phyloP scores from a whole-genome alignment of 768 basidiomycete genomes.

The Rhodocollybia butyracea region DNA sequence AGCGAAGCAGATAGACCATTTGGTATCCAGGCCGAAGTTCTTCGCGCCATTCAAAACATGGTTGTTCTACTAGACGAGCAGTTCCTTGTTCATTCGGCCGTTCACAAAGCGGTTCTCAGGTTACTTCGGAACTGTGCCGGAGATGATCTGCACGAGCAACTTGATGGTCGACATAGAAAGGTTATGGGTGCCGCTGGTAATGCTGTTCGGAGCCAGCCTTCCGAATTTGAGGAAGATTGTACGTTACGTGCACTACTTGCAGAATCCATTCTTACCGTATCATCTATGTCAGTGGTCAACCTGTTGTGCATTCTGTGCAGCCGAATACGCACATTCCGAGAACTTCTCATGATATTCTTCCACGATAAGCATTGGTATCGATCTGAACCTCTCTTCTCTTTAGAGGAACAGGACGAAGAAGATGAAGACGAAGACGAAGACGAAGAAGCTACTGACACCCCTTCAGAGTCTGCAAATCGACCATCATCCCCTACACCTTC shows the following conservation, averaged over 20 bases:
- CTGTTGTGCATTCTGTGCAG: constrained; percentile 90
- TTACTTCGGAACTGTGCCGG: constrained; percentile 85
- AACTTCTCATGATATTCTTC: constrained; percentile 95
- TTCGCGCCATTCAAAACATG: constrained; percentile 86
- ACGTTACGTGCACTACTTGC: constrained; percentile 27
- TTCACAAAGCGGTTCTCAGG: constrained; percentile 84
- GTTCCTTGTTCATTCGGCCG: constrained; percentile 88
- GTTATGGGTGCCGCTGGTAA: constrained; percentile 84
- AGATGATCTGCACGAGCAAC: constrained; percentile 86
- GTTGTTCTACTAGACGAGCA: constrained; percentile 90
- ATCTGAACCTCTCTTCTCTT: constrained; percentile 69
- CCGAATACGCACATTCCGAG: constrained; percentile 83
- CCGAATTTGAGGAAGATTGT: constrained; percentile 89
- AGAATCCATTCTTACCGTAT: background rate
- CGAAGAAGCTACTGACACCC: constrained; percentile 20
- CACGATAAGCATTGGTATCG: constrained; percentile 90
- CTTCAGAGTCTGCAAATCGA: constrained; percentile 16
- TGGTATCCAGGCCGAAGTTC: constrained; percentile 89
- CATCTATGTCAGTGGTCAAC: constrained; percentile 66
- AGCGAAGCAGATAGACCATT: constrained; percentile 83
- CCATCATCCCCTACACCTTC: constrained; percentile 61
- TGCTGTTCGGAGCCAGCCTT: constrained; percentile 65
- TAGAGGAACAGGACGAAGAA: constrained; percentile 74
- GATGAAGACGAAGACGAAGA: constrained; percentile 55
- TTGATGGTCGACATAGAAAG: constrained; percentile 66